Evolutionary conservation across 2,329 filamentous ascomycete genomes (phyloP), one percentile per base, ranked within the genome.

Genomic region (Exophiala calicioides): DNA sequence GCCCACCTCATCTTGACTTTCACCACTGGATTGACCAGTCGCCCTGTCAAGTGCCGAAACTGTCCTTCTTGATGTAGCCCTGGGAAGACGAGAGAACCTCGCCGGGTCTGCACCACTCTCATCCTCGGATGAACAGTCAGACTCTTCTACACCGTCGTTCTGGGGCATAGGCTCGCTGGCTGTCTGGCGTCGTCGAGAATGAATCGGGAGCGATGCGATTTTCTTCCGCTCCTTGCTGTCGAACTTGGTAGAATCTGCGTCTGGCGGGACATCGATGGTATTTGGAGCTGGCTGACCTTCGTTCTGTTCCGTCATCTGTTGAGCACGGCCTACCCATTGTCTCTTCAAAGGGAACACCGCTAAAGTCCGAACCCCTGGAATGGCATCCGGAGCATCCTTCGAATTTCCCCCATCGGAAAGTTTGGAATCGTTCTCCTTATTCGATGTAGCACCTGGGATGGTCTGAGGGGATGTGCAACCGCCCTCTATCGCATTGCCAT

Each of bases 81-180:
- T 16, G n/a, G 32, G 41, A 15, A 44, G 16, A 13, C 41, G 35
- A 12, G 41, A 44, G 18, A 29, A 44, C 16, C 15, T 44, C 9
- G 41, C 32, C n/a, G 41, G 36, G 13, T 44, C 31, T 19, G 19
- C 13, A n/a, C 29, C 31, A 30, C 36, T 23, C 12, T 7, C 32
- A n/a, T 37, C 41, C 23, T 19, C 23, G 29, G 32, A 29, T 20
- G 41, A 44, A 18, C 16, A n/a, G 12, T 44, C 41, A 12, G 41
- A 35, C 5, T 36, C 31, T n/a, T 38, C 42, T 20, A 15, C 34
- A 18, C 20, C 31, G 26, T 21, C 23, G 18, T 20, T 33, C 18
- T 38, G 15, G 10, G 27, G 34, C 6, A 33, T 38, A 15, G 42
- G 42, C 27, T 45, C 42, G 19, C 42, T 45, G 12, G 33, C 42